Percentiles rank a stretch among this genome's conserved stretches.
phyloP scores from a whole-genome alignment of 345 rosid genomes.

The Citrus maxima region DNA sequence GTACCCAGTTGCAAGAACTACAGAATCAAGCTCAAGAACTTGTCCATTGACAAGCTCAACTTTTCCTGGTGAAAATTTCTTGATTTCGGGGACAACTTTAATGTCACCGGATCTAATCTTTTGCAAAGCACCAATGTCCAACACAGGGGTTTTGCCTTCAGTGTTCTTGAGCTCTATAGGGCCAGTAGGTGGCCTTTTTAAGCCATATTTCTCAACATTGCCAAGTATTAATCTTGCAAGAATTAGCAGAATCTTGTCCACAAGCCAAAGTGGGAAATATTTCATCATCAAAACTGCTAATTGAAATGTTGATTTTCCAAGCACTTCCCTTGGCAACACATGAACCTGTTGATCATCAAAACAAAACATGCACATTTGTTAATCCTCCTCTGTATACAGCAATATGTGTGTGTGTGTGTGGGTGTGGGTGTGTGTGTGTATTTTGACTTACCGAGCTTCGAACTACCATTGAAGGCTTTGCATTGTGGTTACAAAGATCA shows the following conservation, averaged over 20 bases:
- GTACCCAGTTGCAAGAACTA: slow-evolving; percentile 85
- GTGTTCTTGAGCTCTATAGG: slow-evolving; percentile 64
- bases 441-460: slow-evolving; percentile 63
- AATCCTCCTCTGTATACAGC: not conserved
- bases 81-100: slow-evolving; percentile 70
- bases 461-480: slow-evolving; percentile 78
- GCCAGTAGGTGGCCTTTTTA: slow-evolving; percentile 59
- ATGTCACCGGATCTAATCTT: slow-evolving; percentile 70
- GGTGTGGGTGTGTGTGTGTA: not conserved
- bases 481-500: slow-evolving; percentile 71
- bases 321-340: slow-evolving; percentile 78
- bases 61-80: slow-evolving; percentile 39
- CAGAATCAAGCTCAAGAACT: slow-evolving; percentile 58
- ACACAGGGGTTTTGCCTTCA: slow-evolving; percentile 76
- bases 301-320: slow-evolving; percentile 74
- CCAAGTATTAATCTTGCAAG: slow-evolving; percentile 60
- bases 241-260: slow-evolving; percentile 58
- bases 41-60: slow-evolving; percentile 70
- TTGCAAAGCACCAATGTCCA: slow-evolving; percentile 68
- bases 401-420: not conserved
- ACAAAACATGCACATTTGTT: not conserved
- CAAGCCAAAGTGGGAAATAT: slow-evolving; percentile 70
- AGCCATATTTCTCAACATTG: slow-evolving; percentile 55
- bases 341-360: slow-evolving; percentile 52
- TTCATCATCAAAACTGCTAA: slow-evolving; percentile 54